Base-by-base conservation (phyloP, 2,329 filamentous ascomycete species). In the Penicillium thymicola region DNA sequence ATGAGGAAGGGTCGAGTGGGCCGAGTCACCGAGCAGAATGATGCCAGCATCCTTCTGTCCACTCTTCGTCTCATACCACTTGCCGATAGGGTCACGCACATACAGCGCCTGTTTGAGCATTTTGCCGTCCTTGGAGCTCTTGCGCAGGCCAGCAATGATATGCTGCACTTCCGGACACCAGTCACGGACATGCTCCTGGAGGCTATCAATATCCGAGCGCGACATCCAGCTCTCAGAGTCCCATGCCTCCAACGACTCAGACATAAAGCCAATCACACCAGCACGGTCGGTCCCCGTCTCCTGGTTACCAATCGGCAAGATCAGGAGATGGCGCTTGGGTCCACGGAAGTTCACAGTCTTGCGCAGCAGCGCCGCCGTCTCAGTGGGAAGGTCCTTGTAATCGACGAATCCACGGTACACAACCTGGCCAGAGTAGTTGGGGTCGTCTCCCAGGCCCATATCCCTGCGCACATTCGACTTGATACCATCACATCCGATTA, bases 401-500 rank as follows among this genome's bases (percentile, higher is more conserved):
- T 67, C 60, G 36, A 72, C 70, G 45, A 71, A 73, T 1, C 72
- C 72, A n/a, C 72, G 70, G 50, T 74, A 74, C 2, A 73, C 72
- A 43, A 73, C 68, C 60, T 74, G 72, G 14, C 72, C 72, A 0
- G 69, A 71, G 58, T 73, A 74, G 30, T 65, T 70, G 2, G 70
- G 70, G 4, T 60, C 50, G 42, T 72, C 70, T 30, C 41, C 62
- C 32, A 71, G 56, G 5, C 67, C 66, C 47, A 72, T 64, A 30
- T 63, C 56, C 18, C 37, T 52, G 16, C 82, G 72, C 5, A 80
- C 75, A 32, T 73, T 72, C 5, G 78, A 81, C 65, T 79, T 79
- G 60, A 81, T 77, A 2, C 79, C 79, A 60, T 82, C 79, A 52
- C 75, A 77, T 3, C 78, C 78, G 49, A 81, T 72, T 0, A 79